Conservation (phyloP, 768 basidiomycete species). For the Hypholoma fasciculare region DNA sequence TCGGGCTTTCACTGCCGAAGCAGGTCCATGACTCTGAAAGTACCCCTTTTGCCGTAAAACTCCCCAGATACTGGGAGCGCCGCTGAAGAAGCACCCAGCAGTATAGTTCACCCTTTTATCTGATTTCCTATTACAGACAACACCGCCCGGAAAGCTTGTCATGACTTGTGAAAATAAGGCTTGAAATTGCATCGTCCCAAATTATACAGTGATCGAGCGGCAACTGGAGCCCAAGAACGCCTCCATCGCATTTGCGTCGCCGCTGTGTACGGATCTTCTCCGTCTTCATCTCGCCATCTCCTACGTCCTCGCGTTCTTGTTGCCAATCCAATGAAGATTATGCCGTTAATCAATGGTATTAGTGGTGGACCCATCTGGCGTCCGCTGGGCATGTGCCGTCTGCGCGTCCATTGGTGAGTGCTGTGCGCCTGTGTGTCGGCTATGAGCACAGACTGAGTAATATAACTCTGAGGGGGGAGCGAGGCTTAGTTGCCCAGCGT, state of each 20-base stretch:
- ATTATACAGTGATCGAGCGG: conserved; percentile 1
- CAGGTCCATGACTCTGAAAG: neutral
- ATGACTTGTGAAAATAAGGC: conserved; percentile 1
- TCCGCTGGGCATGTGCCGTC: neutral
- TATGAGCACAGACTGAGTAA: neutral
- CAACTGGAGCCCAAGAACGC: neutral
- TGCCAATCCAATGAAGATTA: neutral
- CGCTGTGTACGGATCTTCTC: conserved; percentile 6
- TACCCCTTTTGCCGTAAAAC: conserved; percentile 1
- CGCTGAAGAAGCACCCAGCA: neutral
- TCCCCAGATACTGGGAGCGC: neutral
- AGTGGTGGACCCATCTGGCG: neutral
- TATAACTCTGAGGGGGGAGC: neutral
- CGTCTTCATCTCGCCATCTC: neutral
- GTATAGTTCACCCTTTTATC: conserved; percentile 1
- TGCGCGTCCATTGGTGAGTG: no score
- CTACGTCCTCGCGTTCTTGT: neutral
- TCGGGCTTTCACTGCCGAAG: conserved; percentile 1
- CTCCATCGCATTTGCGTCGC: neutral
- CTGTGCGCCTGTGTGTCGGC: neutral
- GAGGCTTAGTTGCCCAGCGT: neutral
- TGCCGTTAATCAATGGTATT: conserved; percentile 1
- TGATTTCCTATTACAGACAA: neutral
- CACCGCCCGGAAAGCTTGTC: neutral
- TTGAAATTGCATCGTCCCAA: neutral